Evolutionary conservation across 306 rosid species (phyloP).

Genomic region (Trifolium repens): DNA sequence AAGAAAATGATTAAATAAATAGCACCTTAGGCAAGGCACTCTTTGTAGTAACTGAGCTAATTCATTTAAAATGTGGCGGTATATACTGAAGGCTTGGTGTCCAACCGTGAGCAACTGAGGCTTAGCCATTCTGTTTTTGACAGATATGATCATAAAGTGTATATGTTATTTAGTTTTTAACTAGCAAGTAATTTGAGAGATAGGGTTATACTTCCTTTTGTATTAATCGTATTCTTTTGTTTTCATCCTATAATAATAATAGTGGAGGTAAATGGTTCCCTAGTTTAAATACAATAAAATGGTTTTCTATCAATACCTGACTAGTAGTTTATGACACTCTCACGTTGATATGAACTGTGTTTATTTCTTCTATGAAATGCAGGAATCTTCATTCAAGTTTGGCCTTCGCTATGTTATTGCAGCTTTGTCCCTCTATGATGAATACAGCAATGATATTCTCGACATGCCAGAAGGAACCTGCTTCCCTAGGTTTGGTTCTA

Average conservation of each 20-base stretch:
- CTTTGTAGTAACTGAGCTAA: no score
- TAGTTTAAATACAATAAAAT: slow-evolving; percentile 10
- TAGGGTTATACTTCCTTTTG: no score
- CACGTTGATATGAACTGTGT: slow-evolving; percentile 26
- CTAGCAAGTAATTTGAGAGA: no score
- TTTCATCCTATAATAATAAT: no score
- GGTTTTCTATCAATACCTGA: slow-evolving; percentile 7
- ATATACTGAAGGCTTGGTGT: no score
- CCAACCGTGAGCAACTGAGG: no score
- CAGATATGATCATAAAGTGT: no score
- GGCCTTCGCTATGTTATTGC: slow-evolving; percentile 75
- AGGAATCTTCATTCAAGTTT: slow-evolving; percentile 78
- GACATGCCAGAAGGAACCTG: slow-evolving; percentile 95
- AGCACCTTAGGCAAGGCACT: background rate
- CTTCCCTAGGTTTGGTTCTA: slow-evolving; percentile 81
- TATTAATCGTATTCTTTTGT: no score
- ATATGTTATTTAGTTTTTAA: no score
- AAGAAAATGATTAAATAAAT: background rate
- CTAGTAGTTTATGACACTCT: background rate
- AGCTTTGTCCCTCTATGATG: slow-evolving; percentile 88
- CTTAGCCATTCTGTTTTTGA: no score
- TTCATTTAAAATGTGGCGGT: no score
- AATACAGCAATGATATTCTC: slow-evolving; percentile 89
- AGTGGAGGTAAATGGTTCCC: background rate
- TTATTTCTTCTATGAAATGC: slow-evolving; percentile 48